phyloP scores from a whole-genome alignment of 352 stramenopile genomes.

The Phytophthora lateralis region DNA sequence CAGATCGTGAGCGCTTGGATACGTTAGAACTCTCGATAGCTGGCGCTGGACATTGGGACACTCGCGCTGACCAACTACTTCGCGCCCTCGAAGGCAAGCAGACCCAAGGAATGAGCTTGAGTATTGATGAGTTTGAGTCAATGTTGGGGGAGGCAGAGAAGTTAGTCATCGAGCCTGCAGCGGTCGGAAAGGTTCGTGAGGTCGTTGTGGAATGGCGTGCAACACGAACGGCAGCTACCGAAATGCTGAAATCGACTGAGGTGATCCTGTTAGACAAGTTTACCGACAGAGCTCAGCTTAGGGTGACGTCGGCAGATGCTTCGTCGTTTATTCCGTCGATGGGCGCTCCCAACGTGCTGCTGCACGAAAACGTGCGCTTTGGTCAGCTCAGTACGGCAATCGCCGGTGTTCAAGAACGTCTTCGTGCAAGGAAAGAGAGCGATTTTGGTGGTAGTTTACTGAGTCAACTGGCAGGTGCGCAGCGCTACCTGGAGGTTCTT shows the following conservation, averaged over 20 bases:
- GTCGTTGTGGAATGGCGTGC: slow-evolving; percentile 39
- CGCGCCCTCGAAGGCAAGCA: slow-evolving; percentile 4
- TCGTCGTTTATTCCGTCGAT: slow-evolving; percentile 20
- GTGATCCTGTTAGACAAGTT: slow-evolving; percentile 34
- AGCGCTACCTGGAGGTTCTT: slow-evolving; percentile 37
- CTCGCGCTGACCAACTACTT: slow-evolving; percentile 32
- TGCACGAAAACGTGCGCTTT: slow-evolving; percentile 31
- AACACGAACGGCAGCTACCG: slow-evolving; percentile 13
- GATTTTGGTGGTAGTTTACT: slow-evolving; percentile 16
- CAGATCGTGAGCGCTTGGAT: slow-evolving; percentile 34
- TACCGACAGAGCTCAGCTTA: background rate
- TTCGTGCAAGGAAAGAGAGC: slow-evolving; percentile 28
- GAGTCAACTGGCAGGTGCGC: slow-evolving; percentile 20
- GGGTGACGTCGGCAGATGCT: slow-evolving; percentile 7
- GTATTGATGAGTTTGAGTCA: slow-evolving; percentile 24
- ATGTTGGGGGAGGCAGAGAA: slow-evolving; percentile 34
- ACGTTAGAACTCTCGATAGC: slow-evolving; percentile 34
- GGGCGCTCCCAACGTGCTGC: slow-evolving; percentile 27
- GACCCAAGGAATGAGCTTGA: background rate
- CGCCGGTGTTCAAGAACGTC: slow-evolving; percentile 3
- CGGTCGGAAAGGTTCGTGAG: slow-evolving; percentile 29
- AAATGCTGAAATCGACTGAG: slow-evolving; percentile 30
- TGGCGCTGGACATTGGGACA: slow-evolving; percentile 30
- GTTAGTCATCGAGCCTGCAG: slow-evolving; percentile 29
- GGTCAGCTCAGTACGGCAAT: slow-evolving; percentile 21